A percentile compares a stretch with the other conserved stretches of the same genome.
phyloP scores from a whole-genome alignment of 2,329 filamentous ascomycete species.

The Xylariales sp. region DNA sequence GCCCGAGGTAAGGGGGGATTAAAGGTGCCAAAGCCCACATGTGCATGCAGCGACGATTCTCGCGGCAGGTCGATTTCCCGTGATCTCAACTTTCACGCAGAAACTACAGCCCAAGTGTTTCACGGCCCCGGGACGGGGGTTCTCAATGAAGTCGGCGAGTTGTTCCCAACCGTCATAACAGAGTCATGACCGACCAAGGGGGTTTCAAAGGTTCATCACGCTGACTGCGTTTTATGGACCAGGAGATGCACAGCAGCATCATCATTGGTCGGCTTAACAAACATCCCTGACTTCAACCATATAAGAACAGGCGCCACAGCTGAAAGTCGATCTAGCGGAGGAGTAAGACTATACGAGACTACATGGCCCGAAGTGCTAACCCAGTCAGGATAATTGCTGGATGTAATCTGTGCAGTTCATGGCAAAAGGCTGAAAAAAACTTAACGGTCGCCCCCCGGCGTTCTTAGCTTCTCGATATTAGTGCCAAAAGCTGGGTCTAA shows the following conservation, averaged over 20 bases:
- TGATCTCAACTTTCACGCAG: constrained; percentile 13
- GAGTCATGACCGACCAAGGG: constrained; percentile 17
- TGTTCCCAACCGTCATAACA: constrained; percentile 18
- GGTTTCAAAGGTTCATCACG: constrained; percentile 14
- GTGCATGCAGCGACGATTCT: too few relatives aligned
- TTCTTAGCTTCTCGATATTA: too few relatives aligned
- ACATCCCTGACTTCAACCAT: constrained; percentile 21
- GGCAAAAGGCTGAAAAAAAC: too few relatives aligned
- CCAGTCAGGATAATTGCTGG: constrained; percentile 5
- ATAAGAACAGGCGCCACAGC: constrained; percentile 30
- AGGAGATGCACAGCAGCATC: constrained; percentile 11
- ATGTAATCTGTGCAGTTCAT: too few relatives aligned
- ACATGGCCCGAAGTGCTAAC: constrained; percentile 5
- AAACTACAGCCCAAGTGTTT: constrained; percentile 19
- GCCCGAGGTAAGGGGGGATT: too few relatives aligned
- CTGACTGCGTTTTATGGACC: constrained; percentile 19
- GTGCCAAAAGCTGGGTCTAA: too few relatives aligned
- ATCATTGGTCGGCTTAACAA: constrained; percentile 23
- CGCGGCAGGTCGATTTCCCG: too few relatives aligned
- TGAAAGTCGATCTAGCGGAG: constrained; percentile 21
- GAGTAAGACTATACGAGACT: background rate
- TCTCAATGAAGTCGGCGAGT: constrained; percentile 16
- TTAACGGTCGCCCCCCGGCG: too few relatives aligned
- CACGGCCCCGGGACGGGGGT: constrained; percentile 16
- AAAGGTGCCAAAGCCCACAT: too few relatives aligned